phyloP scores from a whole-genome alignment of 2,329 filamentous ascomycete species.

The Trichoderma guizhouense region DNA sequence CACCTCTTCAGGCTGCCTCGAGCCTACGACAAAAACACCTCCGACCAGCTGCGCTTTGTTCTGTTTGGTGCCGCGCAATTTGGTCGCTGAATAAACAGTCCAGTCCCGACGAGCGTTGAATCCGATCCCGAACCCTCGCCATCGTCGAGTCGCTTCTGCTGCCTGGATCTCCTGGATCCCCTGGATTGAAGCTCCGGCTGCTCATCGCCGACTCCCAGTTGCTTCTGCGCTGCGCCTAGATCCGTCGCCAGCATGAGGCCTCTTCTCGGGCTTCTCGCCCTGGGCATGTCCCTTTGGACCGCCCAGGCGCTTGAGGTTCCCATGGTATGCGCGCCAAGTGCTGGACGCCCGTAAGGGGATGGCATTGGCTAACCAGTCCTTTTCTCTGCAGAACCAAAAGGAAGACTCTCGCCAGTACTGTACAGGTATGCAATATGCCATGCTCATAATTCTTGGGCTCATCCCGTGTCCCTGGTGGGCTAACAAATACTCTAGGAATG shows the following conservation, averaged over 20 bases:
- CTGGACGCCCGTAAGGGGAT: background rate
- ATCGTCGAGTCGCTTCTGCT: background rate
- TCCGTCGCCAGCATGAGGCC: conserved; percentile 48
- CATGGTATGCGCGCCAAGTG: conserved; percentile 43
- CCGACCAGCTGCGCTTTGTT: background rate
- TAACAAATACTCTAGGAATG: conserved; percentile 60
- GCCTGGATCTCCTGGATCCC: background rate
- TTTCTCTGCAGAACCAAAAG: conserved; percentile 61
- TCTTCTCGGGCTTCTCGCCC: conserved; percentile 47
- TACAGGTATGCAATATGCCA: conserved; percentile 47
- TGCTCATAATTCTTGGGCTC: background rate
- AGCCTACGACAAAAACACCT: background rate
- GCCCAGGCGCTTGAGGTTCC: conserved; percentile 55
- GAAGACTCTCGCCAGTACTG: conserved; percentile 79
- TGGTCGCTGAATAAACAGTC: background rate
- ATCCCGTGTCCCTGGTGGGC: background rate
- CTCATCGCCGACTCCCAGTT: background rate
- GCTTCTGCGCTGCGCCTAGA: background rate
- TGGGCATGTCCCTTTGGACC: conserved; percentile 54
- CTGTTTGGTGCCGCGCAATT: conserved; percentile 6
- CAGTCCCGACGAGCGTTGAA: background rate
- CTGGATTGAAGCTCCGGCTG: background rate
- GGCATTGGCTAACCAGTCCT: conserved; percentile 23
- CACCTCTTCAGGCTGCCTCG: background rate
- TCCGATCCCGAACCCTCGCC: background rate